Evolutionary conservation across 495 filamentous ascomycete species (phyloP).

Genomic region (Cercophora scortea): DNA sequence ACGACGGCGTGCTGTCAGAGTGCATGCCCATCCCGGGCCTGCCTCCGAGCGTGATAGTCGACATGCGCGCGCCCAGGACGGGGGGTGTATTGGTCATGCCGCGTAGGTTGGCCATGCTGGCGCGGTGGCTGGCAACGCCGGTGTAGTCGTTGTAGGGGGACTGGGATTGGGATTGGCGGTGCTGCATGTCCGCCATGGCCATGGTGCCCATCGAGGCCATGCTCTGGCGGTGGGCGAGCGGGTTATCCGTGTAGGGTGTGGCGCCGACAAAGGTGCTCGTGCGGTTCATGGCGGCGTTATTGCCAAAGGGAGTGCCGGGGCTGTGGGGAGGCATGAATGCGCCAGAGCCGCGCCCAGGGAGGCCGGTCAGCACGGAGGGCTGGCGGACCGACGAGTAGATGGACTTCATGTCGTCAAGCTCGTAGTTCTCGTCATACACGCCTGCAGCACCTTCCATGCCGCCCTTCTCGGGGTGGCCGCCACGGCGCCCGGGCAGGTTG

Average conservation of each 20-base stretch:
- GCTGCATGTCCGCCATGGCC: slow-evolving; percentile 30
- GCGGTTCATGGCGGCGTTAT: slow-evolving; percentile 35
- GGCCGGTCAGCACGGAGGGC: slow-evolving; percentile 83
- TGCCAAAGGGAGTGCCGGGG: slow-evolving; percentile 55
- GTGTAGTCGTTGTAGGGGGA: slow-evolving; percentile 42
- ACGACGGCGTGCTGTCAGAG: slow-evolving; percentile 52
- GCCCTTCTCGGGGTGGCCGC: slow-evolving; percentile 60
- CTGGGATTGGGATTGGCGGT: background rate
- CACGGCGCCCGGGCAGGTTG: slow-evolving; percentile 85
- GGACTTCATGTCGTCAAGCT: slow-evolving; percentile 97
- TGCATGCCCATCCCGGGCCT: slow-evolving; percentile 34
- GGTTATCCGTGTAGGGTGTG: slow-evolving; percentile 31
- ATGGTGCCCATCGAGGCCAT: slow-evolving; percentile 42
- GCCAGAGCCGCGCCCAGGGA: slow-evolving; percentile 53
- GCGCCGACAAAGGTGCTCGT: slow-evolving; percentile 26
- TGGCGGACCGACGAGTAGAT: slow-evolving; percentile 93
- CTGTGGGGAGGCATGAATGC: slow-evolving; percentile 75
- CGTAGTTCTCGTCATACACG: slow-evolving; percentile 65
- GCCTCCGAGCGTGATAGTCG: slow-evolving; percentile 29
- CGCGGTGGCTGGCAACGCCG: slow-evolving; percentile 2
- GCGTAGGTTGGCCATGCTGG: slow-evolving; percentile 23
- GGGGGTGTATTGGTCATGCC: slow-evolving; percentile 26
- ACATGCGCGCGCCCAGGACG: slow-evolving; percentile 28
- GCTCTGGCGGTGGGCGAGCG: slow-evolving; percentile 37
- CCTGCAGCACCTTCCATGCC: slow-evolving; percentile 29